phyloP scores from a whole-genome alignment of 176 grass and related monocot species.

The Rhynchospora pubera region DNA sequence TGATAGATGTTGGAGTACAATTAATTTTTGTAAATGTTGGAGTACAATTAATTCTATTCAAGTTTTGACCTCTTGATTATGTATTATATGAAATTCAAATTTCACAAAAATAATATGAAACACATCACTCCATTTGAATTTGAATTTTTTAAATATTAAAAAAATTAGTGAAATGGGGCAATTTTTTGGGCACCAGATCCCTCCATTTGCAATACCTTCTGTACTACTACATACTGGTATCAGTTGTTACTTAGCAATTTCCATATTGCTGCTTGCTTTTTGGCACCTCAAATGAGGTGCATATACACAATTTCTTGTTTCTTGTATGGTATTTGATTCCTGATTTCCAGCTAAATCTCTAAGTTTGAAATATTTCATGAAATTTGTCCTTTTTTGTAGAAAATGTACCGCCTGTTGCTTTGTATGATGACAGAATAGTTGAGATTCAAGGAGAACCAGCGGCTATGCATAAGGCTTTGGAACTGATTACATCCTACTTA shows the following conservation, averaged over 20 bases:
- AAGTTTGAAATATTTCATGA: background rate
- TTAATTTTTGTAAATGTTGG: no score
- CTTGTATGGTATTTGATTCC: background rate
- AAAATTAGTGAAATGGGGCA: no score
- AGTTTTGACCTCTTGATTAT: no score
- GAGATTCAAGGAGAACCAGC: conserved; percentile 91
- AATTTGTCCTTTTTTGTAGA: conserved; percentile 37
- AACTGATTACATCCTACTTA: conserved; percentile 74
- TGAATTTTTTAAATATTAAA: no score
- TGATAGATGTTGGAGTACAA: no score
- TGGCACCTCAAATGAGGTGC: background rate
- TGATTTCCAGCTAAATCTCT: background rate
- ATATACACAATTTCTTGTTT: background rate
- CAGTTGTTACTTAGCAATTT: background rate
- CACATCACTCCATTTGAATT: no score
- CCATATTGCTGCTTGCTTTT: background rate
- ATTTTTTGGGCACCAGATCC: no score
- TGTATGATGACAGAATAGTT: conserved; percentile 92
- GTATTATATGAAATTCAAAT: no score
- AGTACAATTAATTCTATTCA: no score
- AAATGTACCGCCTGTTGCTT: conserved; percentile 79
- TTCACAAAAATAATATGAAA: no score
- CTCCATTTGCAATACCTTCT: background rate
- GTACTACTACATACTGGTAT: background rate
- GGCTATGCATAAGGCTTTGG: conserved; percentile 83